Conservation (phyloP, 768 basidiomycete species). For the Artomyces pyxidatus region DNA sequence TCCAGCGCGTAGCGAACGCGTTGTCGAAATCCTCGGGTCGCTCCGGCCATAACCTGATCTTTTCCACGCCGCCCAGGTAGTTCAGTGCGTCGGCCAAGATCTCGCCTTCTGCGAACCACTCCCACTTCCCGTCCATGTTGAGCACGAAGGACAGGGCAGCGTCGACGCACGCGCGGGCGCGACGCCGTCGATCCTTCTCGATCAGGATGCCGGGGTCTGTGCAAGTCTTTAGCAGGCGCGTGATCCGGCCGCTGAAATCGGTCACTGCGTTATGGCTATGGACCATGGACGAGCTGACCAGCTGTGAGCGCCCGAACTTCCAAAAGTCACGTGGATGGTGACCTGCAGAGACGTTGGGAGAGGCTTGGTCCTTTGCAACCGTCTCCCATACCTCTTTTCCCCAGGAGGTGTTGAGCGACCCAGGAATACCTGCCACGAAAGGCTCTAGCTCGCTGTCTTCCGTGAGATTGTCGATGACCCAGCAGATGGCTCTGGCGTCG, state of each 20-base stretch:
- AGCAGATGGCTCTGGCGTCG: conserved; percentile 6
- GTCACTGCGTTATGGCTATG: not conserved
- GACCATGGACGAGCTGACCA: too few species aligned
- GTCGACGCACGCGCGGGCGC: conserved; percentile 8
- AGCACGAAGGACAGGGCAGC: conserved; percentile 3
- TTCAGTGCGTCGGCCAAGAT: conserved; percentile 1
- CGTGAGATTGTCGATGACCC: conserved; percentile 4
- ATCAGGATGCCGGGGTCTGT: conserved; percentile 4
- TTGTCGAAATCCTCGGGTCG: not conserved
- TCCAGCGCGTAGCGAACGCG: conserved; percentile 7
- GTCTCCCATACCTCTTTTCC: conserved; percentile 2
- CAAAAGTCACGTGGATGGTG: not conserved
- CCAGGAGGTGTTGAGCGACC: conserved; percentile 4
- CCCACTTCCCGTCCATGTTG: not conserved
- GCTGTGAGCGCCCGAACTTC: not conserved
- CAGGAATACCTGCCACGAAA: conserved; percentile 4
- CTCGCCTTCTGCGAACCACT: conserved; percentile 5
- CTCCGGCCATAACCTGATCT: not conserved
- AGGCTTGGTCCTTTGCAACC: not conserved
- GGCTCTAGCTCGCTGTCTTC: conserved; percentile 10
- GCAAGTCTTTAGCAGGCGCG: conserved; percentile 7
- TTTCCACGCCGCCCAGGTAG: conserved; percentile 1
- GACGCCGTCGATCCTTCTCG: not conserved
- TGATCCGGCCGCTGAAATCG: conserved; percentile 1
- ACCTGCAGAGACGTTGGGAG: not conserved